phyloP scores from a whole-genome alignment of 495 filamentous ascomycete genomes.

The Endocarpon pusillum region DNA sequence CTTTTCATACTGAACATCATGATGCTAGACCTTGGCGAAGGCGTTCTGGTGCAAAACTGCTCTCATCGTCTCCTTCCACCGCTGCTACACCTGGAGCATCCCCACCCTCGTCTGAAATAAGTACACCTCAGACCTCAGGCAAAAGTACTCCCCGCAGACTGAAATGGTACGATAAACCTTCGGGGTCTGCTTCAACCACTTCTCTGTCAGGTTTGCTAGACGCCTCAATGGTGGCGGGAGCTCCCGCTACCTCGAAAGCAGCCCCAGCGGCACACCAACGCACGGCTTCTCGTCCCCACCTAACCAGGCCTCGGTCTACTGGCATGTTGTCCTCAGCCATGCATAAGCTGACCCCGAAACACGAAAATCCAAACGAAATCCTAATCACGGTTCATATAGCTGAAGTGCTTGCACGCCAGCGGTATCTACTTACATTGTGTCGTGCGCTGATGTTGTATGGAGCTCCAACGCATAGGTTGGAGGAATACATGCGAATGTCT shows the following conservation, averaged over 20 bases:
- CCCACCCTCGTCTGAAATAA: too few species aligned
- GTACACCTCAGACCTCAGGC: too few species aligned
- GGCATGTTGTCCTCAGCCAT: too few species aligned
- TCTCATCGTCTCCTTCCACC: too few species aligned
- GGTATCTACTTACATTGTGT: slow-evolving; percentile 73
- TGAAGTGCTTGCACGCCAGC: slow-evolving; percentile 64
- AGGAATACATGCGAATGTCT: slow-evolving; percentile 84
- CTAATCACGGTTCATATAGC: slow-evolving; percentile 80
- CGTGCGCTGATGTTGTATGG: slow-evolving; percentile 74
- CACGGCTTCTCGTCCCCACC: slow-evolving; percentile 21
- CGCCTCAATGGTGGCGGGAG: slow-evolving; percentile 16
- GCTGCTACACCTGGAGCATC: too few species aligned
- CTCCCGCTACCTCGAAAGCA: slow-evolving; percentile 20
- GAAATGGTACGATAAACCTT: too few species aligned
- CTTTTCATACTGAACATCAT: too few species aligned
- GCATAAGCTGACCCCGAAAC: too few species aligned
- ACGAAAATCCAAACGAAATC: slow-evolving; percentile 63
- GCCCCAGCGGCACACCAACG: slow-evolving; percentile 17
- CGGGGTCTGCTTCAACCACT: slow-evolving; percentile 29
- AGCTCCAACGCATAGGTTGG: slow-evolving; percentile 59
- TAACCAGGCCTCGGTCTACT: too few species aligned
- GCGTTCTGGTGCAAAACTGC: too few species aligned
- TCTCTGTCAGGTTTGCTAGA: slow-evolving; percentile 30
- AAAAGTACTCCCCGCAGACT: too few species aligned
- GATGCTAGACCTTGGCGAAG: slow-evolving; percentile 16